Evolutionary conservation across 2,329 filamentous ascomycete genomes (phyloP), one percentile per base, ranked within the genome.

Genomic region (Aspergillus quadrilineatus): DNA sequence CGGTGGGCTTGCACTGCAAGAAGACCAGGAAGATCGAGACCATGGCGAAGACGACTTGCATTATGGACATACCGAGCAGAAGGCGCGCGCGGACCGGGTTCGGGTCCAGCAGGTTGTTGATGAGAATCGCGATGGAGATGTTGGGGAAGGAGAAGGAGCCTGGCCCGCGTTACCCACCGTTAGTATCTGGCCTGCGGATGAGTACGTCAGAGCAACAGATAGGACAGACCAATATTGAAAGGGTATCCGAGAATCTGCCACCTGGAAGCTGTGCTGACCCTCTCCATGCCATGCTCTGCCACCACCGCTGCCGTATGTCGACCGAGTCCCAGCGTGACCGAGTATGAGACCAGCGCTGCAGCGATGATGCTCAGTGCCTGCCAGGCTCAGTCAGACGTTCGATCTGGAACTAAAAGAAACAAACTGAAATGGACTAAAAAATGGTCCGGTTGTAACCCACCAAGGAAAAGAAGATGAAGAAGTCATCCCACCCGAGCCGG

Each of bases 391-490:
- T 34, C 4, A 34, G 30, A 7, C 7, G 6, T 32, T 7, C 5
- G 7, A 10, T 7, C 30, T 8, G 1, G 30, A 10, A 10, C 7
- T 34, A 10, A 10, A 34, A 8, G 30, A 10, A 34, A 7, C 30
- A 34, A 17, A 17, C 17, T 17, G 22, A 22, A 22, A 22, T 22
- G 22, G 22, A 17, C 10, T 34, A 3, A 10, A 8, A 34, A 10
- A 7, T 34, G 10, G 4, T 5, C 2, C 2, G 46, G 5, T 3
- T n/a, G 3, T 22, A 28, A 39, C 30, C 15, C 53, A 69, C 67
- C 60, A 68, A 26, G 1, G 67, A 67, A 15, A 67, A 59, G 39
- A 68, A 65, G 26, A 69, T 69, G 32, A 69, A 67, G 43, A 69
- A 66, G 46, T 69, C 67, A 60, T 69, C 67, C 66, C 67, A 69